These are phyloP conservation scores for Kwoniella europaea DNA, from an alignment of 768 basidiomycete species.

Conservation along the genomic window DNA sequence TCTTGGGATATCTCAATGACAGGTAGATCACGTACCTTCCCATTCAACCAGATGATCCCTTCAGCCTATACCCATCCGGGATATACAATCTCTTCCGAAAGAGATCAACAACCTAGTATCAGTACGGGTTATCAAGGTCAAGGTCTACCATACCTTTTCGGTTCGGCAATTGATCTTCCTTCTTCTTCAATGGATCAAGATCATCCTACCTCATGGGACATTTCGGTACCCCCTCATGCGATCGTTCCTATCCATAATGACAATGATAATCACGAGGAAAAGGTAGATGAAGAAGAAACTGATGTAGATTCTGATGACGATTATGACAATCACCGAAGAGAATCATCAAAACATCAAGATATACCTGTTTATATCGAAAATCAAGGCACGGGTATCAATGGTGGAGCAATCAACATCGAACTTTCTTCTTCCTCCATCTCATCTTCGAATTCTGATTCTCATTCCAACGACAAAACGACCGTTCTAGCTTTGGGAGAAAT, in stretches of 20 bases:
- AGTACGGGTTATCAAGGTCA: conserved; percentile 2
- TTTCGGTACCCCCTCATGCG: not conserved
- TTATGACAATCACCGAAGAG: not conserved
- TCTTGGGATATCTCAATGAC: not conserved
- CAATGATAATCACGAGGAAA: not conserved
- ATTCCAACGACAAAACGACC: not conserved
- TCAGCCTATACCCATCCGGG: not conserved
- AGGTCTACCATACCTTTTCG: conserved; percentile 1
- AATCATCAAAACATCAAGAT: not conserved
- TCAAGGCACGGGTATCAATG: no score
- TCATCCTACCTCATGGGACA: not conserved
- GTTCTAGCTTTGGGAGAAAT: not conserved
- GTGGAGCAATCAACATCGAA: not conserved
- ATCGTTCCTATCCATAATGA: not conserved
- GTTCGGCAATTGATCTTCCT: not conserved
- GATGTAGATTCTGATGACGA: not conserved
- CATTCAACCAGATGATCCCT: not conserved
- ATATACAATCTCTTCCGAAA: not conserved
- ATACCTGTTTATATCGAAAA: no score
- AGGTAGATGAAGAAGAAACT: not conserved
- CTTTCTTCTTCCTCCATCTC: not conserved
- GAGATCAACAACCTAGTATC: not conserved
- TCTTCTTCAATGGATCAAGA: not conserved
- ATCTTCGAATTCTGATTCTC: not conserved
- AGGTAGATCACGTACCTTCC: not conserved